Percentiles rank a stretch among this genome's conserved stretches.
Conservation (phyloP, 164 flowering plant genomes). For the Pachysandra terminalis region DNA sequence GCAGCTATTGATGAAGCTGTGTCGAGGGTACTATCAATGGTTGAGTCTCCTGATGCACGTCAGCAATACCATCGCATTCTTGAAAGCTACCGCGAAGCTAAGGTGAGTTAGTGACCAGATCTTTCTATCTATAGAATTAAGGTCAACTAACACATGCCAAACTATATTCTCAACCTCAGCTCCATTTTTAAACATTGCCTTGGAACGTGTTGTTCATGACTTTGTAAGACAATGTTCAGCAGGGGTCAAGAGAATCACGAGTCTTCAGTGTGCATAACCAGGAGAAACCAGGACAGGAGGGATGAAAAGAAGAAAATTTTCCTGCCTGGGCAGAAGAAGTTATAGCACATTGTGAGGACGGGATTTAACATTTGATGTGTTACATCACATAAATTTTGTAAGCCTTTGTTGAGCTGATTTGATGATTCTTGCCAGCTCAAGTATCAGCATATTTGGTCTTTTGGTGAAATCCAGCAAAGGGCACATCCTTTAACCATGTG, state of each 20-base stretch:
- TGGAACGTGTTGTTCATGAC: neutral
- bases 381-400: neutral
- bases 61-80: conserved; percentile 85
- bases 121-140: neutral
- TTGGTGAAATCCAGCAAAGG: neutral
- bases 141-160: neutral
- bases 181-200: neutral
- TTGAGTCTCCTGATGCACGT: conserved; percentile 75
- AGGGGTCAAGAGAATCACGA: neutral
- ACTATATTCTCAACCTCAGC: neutral
- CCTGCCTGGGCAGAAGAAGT: neutral
- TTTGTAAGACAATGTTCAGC: neutral
- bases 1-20: conserved; percentile 70
- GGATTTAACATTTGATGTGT: neutral
- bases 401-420: neutral
- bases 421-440: neutral
- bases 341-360: neutral
- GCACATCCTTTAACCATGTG: neutral
- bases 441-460: no score
- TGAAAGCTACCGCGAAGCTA: conserved; percentile 62
- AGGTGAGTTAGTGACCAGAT: conserved; percentile 45
- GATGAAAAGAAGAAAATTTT: neutral
- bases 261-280: neutral
- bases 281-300: neutral
- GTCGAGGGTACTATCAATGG: conserved; percentile 80